Conservation (phyloP, 1,284 basidiomycete species). For the Coniferiporia sulphurascens region DNA sequence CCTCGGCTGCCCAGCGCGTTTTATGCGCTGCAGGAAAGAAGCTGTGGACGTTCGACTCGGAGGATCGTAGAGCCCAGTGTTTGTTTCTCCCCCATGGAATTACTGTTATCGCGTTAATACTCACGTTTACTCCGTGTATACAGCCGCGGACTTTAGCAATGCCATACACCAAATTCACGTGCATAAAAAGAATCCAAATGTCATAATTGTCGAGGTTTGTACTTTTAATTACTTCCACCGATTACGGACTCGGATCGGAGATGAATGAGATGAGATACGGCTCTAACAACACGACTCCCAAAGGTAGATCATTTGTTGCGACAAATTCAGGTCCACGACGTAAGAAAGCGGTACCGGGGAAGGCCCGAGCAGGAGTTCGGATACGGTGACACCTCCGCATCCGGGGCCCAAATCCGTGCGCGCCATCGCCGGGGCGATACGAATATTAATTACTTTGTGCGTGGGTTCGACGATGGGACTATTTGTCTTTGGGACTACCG, state of each 20-base stretch:
- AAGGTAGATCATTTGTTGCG: constrained; percentile 45
- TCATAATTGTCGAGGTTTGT: constrained; percentile 45
- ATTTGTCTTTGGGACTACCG: constrained; percentile 49
- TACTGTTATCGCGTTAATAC: not conserved
- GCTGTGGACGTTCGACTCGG: constrained; percentile 32
- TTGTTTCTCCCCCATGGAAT: constrained; percentile 14
- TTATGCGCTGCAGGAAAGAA: constrained; percentile 25
- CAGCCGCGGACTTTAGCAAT: constrained; percentile 33
- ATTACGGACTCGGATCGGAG: too few relatives aligned
- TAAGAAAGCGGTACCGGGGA: constrained; percentile 34
- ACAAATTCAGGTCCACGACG: constrained; percentile 46
- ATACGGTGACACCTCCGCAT: constrained; percentile 30
- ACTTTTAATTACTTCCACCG: not conserved
- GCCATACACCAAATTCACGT: constrained; percentile 42
- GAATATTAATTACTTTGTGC: constrained; percentile 38
- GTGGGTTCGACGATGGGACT: constrained; percentile 40
- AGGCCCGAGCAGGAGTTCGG: constrained; percentile 43
- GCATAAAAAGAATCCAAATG: constrained; percentile 34
- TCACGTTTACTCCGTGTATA: not conserved
- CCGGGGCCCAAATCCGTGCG: constrained; percentile 20
- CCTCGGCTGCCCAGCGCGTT: not conserved
- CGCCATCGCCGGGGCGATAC: constrained; percentile 22
- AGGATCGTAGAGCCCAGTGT: constrained; percentile 19
- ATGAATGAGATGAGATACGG: too few relatives aligned
- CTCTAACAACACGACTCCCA: constrained; percentile 9